These are phyloP conservation scores for Peniophora sp. DNA, from an alignment of 1,284 basidiomycete genomes.

Conservation along the genomic window DNA sequence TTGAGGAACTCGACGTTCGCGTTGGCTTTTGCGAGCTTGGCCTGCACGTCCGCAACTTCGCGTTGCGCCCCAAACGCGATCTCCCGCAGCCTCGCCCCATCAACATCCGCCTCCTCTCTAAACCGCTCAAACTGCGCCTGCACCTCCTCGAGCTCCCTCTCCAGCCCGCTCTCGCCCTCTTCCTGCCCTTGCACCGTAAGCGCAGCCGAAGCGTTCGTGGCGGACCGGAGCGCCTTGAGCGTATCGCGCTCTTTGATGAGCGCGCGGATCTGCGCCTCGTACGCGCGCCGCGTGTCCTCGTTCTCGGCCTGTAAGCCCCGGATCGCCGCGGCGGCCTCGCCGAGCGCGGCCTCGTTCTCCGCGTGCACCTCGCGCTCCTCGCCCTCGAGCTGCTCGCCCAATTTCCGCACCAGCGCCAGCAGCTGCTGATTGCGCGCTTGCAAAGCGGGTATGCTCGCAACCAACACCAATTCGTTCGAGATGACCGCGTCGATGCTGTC, in stretches of 20 bases:
- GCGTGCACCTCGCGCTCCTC: conserved; percentile 66
- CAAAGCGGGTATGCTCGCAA: conserved; percentile 72
- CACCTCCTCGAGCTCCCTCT: conserved; percentile 60
- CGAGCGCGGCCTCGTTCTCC: conserved; percentile 76
- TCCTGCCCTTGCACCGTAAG: conserved; percentile 32
- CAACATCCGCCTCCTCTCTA: conserved; percentile 70
- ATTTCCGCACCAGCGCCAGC: conserved; percentile 75
- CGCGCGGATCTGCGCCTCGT: conserved; percentile 67
- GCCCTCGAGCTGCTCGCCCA: conserved; percentile 71
- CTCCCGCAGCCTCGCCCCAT: conserved; percentile 63
- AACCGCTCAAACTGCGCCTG: conserved; percentile 73
- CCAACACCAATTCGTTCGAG: conserved; percentile 85
- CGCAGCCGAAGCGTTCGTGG: conserved; percentile 28
- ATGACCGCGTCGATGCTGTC: conserved; percentile 69
- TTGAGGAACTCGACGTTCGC: conserved; percentile 70
- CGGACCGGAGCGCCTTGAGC: conserved; percentile 65
- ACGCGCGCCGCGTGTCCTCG: conserved; percentile 58
- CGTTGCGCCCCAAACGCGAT: conserved; percentile 59
- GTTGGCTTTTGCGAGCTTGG: conserved; percentile 71
- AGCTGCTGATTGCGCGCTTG: conserved; percentile 90
- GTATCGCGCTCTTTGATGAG: conserved; percentile 86
- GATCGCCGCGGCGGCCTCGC: conserved; percentile 84
- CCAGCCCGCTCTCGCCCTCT: conserved; percentile 24
- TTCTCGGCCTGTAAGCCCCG: conserved; percentile 72
- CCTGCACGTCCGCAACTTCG: conserved; percentile 58